A percentile compares a stretch with the other conserved stretches of the same genome.
Evolutionary conservation across 2,329 filamentous ascomycete species (phyloP).

Genomic region (Clonostachys chloroleuca): DNA sequence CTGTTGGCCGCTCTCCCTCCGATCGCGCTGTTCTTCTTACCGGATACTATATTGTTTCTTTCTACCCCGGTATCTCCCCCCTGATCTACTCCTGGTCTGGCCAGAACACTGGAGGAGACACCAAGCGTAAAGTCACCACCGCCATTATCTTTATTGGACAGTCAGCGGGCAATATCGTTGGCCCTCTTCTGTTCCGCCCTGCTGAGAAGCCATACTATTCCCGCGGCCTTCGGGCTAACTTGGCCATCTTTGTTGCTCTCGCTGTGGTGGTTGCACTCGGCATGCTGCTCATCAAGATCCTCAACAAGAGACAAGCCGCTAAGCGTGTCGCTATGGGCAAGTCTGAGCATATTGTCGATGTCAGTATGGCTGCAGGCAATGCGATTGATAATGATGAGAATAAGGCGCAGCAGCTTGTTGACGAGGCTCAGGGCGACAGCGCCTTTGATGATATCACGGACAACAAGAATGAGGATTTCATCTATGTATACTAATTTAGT

Average conservation of each 20-base stretch:
- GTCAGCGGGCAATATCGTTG: slow-evolving; percentile 61
- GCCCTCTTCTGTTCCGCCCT: slow-evolving; percentile 54
- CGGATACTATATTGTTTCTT: slow-evolving; percentile 56
- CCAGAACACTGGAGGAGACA: slow-evolving; percentile 60
- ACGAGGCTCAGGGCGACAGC: slow-evolving; percentile 27
- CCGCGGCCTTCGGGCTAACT: slow-evolving; percentile 53
- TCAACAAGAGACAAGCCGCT: slow-evolving; percentile 43
- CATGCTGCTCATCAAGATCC: slow-evolving; percentile 30
- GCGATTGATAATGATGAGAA: slow-evolving; percentile 9
- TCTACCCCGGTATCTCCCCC: slow-evolving; percentile 52
- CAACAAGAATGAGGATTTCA: slow-evolving; percentile 56
- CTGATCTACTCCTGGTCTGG: slow-evolving; percentile 52
- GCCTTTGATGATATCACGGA: slow-evolving; percentile 47
- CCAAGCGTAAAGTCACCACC: slow-evolving; percentile 61
- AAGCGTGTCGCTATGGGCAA: slow-evolving; percentile 25
- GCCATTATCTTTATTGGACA: slow-evolving; percentile 57
- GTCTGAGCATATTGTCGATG: slow-evolving; percentile 47
- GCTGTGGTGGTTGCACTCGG: slow-evolving; percentile 34
- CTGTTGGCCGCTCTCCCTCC: slow-evolving; percentile 34
- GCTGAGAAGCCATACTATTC: slow-evolving; percentile 53
- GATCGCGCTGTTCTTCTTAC: slow-evolving; percentile 45
- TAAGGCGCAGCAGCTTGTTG: slow-evolving; percentile 10
- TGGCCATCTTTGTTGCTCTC: slow-evolving; percentile 54
- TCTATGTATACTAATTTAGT: slow-evolving; percentile 39
- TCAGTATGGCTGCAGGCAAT: slow-evolving; percentile 39